These are phyloP conservation scores for Cucumis melo DNA, from an alignment of 306 rosid species.

Conservation along the genomic window DNA sequence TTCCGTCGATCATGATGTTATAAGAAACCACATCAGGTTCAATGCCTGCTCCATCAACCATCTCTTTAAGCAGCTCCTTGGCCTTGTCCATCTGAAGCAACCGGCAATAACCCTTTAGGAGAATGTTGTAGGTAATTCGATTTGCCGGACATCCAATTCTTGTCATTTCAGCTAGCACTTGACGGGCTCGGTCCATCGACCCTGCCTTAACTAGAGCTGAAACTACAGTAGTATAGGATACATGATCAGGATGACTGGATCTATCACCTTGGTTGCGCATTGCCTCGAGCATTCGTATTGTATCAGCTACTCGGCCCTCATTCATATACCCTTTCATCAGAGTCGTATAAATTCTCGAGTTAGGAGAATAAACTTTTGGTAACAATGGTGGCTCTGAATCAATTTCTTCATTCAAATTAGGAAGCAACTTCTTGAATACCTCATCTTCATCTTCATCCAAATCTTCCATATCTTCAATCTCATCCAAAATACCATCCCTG, in stretches of 20 bases:
- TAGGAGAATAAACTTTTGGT: conserved; percentile 42
- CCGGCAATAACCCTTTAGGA: conserved; percentile 80
- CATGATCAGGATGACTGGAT: conserved; percentile 83
- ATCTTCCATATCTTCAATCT: conserved; percentile 6
- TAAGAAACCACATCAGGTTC: conserved; percentile 89
- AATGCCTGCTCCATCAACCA: conserved; percentile 60
- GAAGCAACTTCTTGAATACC: conserved; percentile 60
- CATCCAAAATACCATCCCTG: conserved; percentile 25
- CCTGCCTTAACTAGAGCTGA: conserved; percentile 76
- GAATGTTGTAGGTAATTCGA: conserved; percentile 75
- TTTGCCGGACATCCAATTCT: conserved; percentile 63
- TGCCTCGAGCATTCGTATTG: conserved; percentile 80
- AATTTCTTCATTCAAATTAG: conserved; percentile 26
- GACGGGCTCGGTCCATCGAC: conserved; percentile 72
- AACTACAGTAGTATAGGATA: conserved; percentile 81
- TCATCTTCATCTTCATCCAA: conserved; percentile 6
- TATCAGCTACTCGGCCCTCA: conserved; percentile 62
- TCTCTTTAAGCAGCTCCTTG: conserved; percentile 62
- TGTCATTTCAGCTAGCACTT: conserved; percentile 83
- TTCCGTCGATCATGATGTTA: conserved; percentile 76
- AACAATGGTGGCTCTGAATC: conserved; percentile 41
- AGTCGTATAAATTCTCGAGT: conserved; percentile 79
- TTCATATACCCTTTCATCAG: conserved; percentile 94
- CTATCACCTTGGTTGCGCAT: conserved; percentile 61
- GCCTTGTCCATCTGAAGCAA: conserved; percentile 65